These are phyloP conservation scores for Gynochthodes officinalis DNA, from an alignment of 257 asterid genomes.

Conservation along the genomic window DNA sequence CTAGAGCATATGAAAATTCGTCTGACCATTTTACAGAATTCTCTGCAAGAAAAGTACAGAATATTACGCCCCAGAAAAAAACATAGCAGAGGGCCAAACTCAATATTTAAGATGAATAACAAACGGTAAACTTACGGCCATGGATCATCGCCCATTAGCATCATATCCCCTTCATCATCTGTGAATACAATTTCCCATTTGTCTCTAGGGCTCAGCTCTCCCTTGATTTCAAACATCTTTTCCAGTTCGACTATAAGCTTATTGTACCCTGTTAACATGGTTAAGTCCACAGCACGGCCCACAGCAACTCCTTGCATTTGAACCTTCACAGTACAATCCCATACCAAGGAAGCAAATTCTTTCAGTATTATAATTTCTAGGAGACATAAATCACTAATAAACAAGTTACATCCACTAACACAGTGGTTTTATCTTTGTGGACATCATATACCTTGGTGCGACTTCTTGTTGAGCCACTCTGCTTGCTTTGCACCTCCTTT, in stretches of 20 bases:
- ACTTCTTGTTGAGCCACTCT: constrained; percentile 61
- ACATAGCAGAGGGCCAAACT: neutral
- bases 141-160: constrained; percentile 98
- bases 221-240: constrained; percentile 78
- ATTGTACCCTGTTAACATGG: constrained; percentile 60
- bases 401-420: neutral
- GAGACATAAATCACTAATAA: neutral
- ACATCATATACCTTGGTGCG: constrained; percentile 76
- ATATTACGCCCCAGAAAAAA: constrained; percentile 2
- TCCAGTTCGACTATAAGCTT: constrained; percentile 78
- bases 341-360: neutral
- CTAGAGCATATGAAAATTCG: constrained; percentile 68
- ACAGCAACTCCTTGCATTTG: constrained; percentile 99
- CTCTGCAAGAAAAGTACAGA: constrained; percentile 41
- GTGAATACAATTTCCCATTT: constrained; percentile 88
- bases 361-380: constrained; percentile 7
- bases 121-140: constrained; percentile 67
- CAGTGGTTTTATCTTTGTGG: neutral
- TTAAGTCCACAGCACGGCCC: constrained; percentile 91
- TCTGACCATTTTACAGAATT: constrained; percentile 73
- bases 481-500: constrained; percentile 64
- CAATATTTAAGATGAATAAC: neutral
- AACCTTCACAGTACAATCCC: constrained; percentile 43
- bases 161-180: constrained; percentile 93
- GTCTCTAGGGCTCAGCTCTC: constrained; percentile 60